phyloP scores from a whole-genome alignment of 768 basidiomycete genomes.

The Suillus fuscotomentosus region DNA sequence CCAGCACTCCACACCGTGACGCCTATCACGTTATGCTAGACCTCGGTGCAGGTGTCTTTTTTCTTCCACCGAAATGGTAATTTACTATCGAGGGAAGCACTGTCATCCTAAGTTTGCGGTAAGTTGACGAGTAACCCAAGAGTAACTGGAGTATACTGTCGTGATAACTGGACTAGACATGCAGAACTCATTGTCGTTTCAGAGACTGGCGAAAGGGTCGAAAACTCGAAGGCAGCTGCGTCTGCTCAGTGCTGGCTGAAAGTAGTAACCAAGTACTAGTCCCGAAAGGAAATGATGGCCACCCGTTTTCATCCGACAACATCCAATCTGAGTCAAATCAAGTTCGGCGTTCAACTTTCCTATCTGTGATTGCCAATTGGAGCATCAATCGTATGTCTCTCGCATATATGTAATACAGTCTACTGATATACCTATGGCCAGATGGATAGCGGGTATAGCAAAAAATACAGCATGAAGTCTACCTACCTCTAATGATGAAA shows the following conservation, averaged over 20 bases:
- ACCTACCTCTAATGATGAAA: neutral
- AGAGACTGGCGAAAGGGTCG: neutral
- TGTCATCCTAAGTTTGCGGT: too few species aligned
- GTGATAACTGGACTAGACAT: conserved; percentile 55
- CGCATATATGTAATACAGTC: neutral
- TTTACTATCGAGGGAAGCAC: too few species aligned
- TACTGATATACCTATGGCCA: neutral
- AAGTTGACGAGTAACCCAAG: too few species aligned
- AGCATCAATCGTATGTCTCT: neutral
- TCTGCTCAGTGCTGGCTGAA: too few species aligned
- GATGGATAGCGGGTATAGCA: neutral
- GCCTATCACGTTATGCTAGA: too few species aligned
- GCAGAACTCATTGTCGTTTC: conserved; percentile 43
- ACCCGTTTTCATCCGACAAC: neutral
- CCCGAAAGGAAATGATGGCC: neutral
- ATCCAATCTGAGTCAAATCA: neutral
- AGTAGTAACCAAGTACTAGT: neutral
- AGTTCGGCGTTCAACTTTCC: neutral
- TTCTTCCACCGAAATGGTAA: too few species aligned
- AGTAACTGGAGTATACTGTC: conserved; percentile 50
- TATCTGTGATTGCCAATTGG: neutral
- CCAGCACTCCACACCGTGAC: too few species aligned
- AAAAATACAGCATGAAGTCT: neutral
- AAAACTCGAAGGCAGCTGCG: too few species aligned
- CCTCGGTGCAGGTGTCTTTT: too few species aligned